A percentile compares a stretch with the other conserved stretches of the same genome.
These are phyloP conservation scores for Penicillium brevicompactum DNA, from an alignment of 2,329 filamentous ascomycete species.

Conservation along the genomic window DNA sequence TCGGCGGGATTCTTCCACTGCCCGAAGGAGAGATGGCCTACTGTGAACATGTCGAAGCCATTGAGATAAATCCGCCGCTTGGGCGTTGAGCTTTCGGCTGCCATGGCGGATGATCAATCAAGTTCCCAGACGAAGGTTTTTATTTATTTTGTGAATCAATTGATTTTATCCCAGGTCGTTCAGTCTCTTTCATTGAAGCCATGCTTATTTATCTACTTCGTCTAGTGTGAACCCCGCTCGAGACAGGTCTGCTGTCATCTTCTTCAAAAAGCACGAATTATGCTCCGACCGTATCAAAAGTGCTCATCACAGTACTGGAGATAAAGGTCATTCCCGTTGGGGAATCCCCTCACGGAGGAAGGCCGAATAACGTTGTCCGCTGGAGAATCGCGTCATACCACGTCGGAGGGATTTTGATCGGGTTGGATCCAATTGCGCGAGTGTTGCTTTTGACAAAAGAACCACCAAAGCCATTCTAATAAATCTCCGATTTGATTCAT, in stretches of 20 bases:
- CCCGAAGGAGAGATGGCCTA: constrained; percentile 41
- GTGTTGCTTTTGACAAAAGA: too few species aligned
- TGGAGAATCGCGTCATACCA: not conserved
- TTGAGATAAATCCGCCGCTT: constrained; percentile 37
- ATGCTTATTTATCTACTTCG: not conserved
- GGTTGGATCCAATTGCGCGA: not conserved
- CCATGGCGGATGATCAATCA: not conserved
- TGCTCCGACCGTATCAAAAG: not conserved
- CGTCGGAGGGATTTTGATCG: not conserved
- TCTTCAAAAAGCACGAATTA: not conserved
- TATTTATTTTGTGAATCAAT: not conserved
- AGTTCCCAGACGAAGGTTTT: not conserved
- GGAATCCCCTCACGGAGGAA: not conserved
- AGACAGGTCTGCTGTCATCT: not conserved
- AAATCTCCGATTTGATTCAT: too few species aligned
- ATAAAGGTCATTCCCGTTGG: not conserved
- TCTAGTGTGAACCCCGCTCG: not conserved
- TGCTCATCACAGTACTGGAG: not conserved
- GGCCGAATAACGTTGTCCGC: not conserved
- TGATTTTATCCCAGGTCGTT: not conserved
- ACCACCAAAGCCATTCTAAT: too few species aligned
- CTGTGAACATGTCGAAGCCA: constrained; percentile 43
- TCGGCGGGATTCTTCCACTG: constrained; percentile 33
- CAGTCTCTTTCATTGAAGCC: not conserved
- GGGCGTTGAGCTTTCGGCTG: not conserved